These are phyloP conservation scores for Suhomyces choctaworum DNA, from an alignment of 1,139 yeast species.

Conservation along the genomic window DNA sequence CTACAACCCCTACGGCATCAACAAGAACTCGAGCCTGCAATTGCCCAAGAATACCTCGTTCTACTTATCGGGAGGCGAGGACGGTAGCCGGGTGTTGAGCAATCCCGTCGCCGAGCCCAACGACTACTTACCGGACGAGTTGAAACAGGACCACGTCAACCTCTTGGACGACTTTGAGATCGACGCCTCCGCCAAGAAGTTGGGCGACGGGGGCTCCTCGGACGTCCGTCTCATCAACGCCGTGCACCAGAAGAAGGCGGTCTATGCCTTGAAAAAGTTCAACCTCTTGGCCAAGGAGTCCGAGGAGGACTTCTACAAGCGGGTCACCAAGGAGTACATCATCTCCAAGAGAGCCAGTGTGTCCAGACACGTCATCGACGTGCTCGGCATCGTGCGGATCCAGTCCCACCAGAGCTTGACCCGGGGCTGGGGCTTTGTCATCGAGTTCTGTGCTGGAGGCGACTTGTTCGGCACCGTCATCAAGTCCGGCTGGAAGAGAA, in stretches of 20 bases:
- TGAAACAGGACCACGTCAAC: conserved; percentile 51
- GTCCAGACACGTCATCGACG: conserved; percentile 59
- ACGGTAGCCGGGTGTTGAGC: conserved; percentile 49
- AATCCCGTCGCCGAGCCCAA: conserved; percentile 73
- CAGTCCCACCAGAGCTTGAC: conserved; percentile 55
- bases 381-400: conserved; percentile 55
- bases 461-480: conserved; percentile 49
- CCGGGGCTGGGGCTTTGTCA: conserved; percentile 76
- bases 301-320: conserved; percentile 62
- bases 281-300: conserved; percentile 59
- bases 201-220: conserved; percentile 76
- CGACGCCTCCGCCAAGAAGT: conserved; percentile 45
- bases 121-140: conserved; percentile 56
- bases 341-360: conserved; percentile 54
- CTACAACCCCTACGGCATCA: conserved; percentile 49
- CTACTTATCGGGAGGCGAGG: conserved; percentile 39
- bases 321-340: conserved; percentile 64
- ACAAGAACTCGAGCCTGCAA: conserved; percentile 36
- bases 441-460: conserved; percentile 63
- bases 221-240: conserved; percentile 57
- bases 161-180: conserved; percentile 62
- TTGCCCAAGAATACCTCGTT: conserved; percentile 42
- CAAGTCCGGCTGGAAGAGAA: conserved; percentile 50
- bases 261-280: conserved; percentile 65
- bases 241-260: conserved; percentile 38